Conservation (phyloP, 2,329 filamentous ascomycete species). For the Capronia epimyces region DNA sequence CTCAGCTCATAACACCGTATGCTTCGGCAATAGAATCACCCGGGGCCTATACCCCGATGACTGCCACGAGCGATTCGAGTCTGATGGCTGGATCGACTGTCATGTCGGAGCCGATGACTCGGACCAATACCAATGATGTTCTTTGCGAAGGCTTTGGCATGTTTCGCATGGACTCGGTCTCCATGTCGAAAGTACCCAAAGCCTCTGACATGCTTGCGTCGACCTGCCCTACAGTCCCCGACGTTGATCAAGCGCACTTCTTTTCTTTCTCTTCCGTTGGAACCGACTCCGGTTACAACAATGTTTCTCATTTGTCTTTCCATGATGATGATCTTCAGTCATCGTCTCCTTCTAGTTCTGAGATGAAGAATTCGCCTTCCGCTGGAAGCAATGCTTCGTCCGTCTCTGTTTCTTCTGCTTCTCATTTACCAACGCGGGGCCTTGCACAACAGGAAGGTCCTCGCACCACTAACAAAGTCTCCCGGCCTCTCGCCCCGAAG, state of each 20-base stretch:
- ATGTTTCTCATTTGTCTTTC: slow-evolving; percentile 30
- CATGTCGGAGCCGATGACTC: slow-evolving; percentile 40
- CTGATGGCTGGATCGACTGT: slow-evolving; percentile 30
- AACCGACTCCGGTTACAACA: slow-evolving; percentile 35
- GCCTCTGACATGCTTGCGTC: slow-evolving; percentile 31
- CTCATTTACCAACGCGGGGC: slow-evolving; percentile 42
- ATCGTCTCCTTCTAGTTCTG: slow-evolving; percentile 38
- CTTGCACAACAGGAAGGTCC: slow-evolving; percentile 47
- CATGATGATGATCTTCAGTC: slow-evolving; percentile 32
- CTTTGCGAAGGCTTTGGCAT: slow-evolving; percentile 41
- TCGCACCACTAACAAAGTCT: slow-evolving; percentile 31
- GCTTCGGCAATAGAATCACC: slow-evolving; percentile 29
- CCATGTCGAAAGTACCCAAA: slow-evolving; percentile 30
- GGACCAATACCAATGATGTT: slow-evolving; percentile 43
- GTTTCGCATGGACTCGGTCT: slow-evolving; percentile 42
- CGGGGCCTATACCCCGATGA: slow-evolving; percentile 24
- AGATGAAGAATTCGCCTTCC: slow-evolving; percentile 50
- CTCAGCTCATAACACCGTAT: slow-evolving; percentile 26
- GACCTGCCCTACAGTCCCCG: slow-evolving; percentile 25
- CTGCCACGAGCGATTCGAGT: slow-evolving; percentile 29
- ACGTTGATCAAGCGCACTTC: slow-evolving; percentile 31
- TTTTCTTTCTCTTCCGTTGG: slow-evolving; percentile 35
- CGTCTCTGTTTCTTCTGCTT: slow-evolving; percentile 29
- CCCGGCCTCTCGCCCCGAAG: slow-evolving; percentile 49
- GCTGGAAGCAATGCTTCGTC: slow-evolving; percentile 43